Conservation (phyloP, 2,329 filamentous ascomycete genomes). For the Ophiostoma sp. region DNA sequence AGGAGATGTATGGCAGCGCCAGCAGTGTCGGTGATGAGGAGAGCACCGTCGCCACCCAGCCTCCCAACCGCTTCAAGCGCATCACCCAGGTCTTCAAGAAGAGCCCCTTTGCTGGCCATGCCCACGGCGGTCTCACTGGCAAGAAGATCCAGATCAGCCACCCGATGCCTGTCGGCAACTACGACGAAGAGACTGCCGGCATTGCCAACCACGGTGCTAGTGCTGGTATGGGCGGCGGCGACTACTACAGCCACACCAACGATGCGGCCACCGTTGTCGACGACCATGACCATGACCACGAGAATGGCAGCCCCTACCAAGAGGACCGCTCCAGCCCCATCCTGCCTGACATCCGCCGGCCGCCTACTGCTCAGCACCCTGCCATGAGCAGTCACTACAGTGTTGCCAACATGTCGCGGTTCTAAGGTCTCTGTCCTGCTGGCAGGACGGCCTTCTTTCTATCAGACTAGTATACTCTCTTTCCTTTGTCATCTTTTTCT, state of each 20-base stretch:
- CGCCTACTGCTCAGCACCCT: conserved; percentile 60
- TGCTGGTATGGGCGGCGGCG: conserved; percentile 24
- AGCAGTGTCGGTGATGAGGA: conserved; percentile 18
- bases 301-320: conserved; percentile 29
- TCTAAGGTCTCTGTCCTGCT: conserved; percentile 36
- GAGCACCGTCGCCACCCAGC: not conserved
- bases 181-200: conserved; percentile 42
- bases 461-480: not conserved
- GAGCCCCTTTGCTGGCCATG: conserved; percentile 14
- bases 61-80: conserved; percentile 30
- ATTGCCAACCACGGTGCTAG: conserved; percentile 40
- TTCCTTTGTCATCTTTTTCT: conserved; percentile 4
- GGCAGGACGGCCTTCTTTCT: not conserved
- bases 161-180: conserved; percentile 39
- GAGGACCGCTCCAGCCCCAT: conserved; percentile 55
- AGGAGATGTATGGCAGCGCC: conserved; percentile 15
- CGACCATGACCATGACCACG: conserved; percentile 16
- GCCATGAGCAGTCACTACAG: conserved; percentile 42
- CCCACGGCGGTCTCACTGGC: conserved; percentile 31
- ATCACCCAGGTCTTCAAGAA: conserved; percentile 33
- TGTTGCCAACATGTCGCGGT: conserved; percentile 50
- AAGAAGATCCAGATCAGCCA: conserved; percentile 49
- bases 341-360: conserved; percentile 54
- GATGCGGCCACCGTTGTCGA: conserved; percentile 13
- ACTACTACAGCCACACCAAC: conserved; percentile 27